Evolutionary conservation across 2,329 filamentous ascomycete genomes (phyloP), one percentile per base, ranked within the genome.

Genomic region (Mycosphaerella sp.): DNA sequence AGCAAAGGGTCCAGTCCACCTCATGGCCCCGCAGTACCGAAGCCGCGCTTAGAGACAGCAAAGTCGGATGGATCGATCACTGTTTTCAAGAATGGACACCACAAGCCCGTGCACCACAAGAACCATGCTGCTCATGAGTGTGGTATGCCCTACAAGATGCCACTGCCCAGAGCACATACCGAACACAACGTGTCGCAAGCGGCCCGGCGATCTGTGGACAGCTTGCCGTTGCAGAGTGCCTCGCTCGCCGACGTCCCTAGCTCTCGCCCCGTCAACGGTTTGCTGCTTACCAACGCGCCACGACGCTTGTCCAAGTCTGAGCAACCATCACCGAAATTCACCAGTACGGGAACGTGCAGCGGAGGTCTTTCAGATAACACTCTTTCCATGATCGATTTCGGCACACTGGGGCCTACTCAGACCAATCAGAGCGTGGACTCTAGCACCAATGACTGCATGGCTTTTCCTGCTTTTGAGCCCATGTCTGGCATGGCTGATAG

Each of bases 121-220:
- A 84, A 84, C 69, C 80, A 83, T 67, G 76, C 79, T 59, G 80
- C 80, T 55, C 81, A 84, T 64, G 80, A 83, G 56, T 81, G 77
- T 53, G 81, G 81, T 54, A 71, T 79, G 60, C 82, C 82, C 1
- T 85, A 85, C 70, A 81, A 80, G 64, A 79, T 84, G 59, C 80
- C 80, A 31, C 79, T 84, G 61, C 79, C 80, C 45, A 66, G 77
- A 54, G 73, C 76, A 42, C 73, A 79, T 62, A 78, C 76, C 47
- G 73, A 79, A 46, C 73, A 78, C 56, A 70, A 69, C 48, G 67
- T 75, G 9, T 53, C 63, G 5, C 54, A 57, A 48, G 62, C 74
- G 43, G 72, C 77, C 47, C 75, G 75, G 51, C 75, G 76, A 31
- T 80, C 78, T 29, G 72, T 76, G 36, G 79, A 81, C 61, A 78